Percentiles rank a stretch among this genome's conserved stretches.
These are phyloP conservation scores for Casuarina equisetifolia DNA, from an alignment of 306 rosid genomes.

Conservation along the genomic window DNA sequence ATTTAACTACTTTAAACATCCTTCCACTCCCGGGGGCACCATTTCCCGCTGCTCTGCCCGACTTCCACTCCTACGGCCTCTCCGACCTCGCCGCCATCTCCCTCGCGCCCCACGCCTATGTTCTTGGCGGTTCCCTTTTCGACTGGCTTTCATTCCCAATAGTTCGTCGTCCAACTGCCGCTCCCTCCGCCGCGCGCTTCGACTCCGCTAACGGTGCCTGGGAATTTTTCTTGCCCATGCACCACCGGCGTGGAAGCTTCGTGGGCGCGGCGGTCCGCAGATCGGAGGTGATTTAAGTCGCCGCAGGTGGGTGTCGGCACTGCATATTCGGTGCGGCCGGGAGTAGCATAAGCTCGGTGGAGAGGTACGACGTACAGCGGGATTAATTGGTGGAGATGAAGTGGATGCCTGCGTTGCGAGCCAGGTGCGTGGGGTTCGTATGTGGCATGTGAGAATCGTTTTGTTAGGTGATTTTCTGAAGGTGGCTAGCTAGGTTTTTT, in stretches of 20 bases:
- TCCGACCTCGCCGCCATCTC: slow-evolving; percentile 76
- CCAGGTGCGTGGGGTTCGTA: slow-evolving; percentile 78
- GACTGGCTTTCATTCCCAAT: slow-evolving; percentile 91
- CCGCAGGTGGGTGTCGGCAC: slow-evolving; percentile 88
- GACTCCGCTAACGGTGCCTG: slow-evolving; percentile 45
- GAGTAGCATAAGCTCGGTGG: slow-evolving; percentile 62
- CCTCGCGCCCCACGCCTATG: slow-evolving; percentile 53
- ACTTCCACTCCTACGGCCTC: slow-evolving; percentile 70
- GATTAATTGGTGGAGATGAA: slow-evolving; percentile 73
- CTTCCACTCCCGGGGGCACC: slow-evolving; percentile 69
- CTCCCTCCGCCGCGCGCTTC: slow-evolving; percentile 55
- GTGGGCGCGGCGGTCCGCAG: slow-evolving; percentile 51
- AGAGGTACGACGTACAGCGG: slow-evolving; percentile 57
- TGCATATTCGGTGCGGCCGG: slow-evolving; percentile 69
- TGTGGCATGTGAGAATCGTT: too few species aligned
- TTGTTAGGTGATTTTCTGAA: slow-evolving; percentile 16
- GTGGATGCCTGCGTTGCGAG: slow-evolving; percentile 62
- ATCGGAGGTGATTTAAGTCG: slow-evolving; percentile 53
- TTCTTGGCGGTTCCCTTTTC: slow-evolving; percentile 77
- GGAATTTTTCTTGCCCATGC: slow-evolving; percentile 66
- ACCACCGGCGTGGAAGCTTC: slow-evolving; percentile 78
- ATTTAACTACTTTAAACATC: background rate
- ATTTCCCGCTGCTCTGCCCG: slow-evolving; percentile 74
- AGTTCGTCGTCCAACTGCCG: slow-evolving; percentile 59
- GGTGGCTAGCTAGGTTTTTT: background rate